phyloP scores from a whole-genome alignment of 2,329 filamentous ascomycete genomes.

The Fusarium compactum region DNA sequence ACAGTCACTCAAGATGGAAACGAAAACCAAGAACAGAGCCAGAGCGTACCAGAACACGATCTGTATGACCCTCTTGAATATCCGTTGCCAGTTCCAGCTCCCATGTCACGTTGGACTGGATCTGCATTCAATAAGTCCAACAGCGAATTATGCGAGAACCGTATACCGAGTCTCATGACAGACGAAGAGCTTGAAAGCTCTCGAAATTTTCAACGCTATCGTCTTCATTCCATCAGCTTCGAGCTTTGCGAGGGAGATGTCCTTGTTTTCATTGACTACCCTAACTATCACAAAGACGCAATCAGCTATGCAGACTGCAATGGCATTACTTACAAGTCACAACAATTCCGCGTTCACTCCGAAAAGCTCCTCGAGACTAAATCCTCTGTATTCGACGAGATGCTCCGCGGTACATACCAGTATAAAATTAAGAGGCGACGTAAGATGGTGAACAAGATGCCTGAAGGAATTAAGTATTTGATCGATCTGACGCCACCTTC shows the following conservation, averaged over 20 bases:
- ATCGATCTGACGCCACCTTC: constrained; percentile 72
- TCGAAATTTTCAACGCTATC: constrained; percentile 47
- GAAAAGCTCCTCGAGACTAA: constrained; percentile 59
- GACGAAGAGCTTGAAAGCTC: constrained; percentile 30
- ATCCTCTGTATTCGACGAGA: constrained; percentile 60
- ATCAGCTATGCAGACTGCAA: constrained; percentile 51
- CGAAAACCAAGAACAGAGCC: not conserved
- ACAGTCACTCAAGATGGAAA: not conserved
- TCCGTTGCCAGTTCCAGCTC: not conserved
- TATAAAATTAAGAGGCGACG: constrained; percentile 55
- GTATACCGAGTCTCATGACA: constrained; percentile 21
- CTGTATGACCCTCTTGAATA: not conserved
- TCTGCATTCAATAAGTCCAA: constrained; percentile 37
- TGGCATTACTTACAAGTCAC: constrained; percentile 50
- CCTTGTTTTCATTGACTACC: constrained; percentile 59
- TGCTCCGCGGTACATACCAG: constrained; percentile 59
- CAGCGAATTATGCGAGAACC: not conserved
- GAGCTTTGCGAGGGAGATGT: constrained; percentile 57
- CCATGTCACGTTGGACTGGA: constrained; percentile 31
- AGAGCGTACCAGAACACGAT: not conserved
- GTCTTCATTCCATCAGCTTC: constrained; percentile 44
- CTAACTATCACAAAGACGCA: constrained; percentile 34
- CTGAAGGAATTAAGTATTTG: constrained; percentile 65
- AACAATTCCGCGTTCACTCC: constrained; percentile 60
- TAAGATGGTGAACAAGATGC: constrained; percentile 52